phyloP scores from a whole-genome alignment of 352 stramenopile genomes.

The Phytophthora fragariaefolia region DNA sequence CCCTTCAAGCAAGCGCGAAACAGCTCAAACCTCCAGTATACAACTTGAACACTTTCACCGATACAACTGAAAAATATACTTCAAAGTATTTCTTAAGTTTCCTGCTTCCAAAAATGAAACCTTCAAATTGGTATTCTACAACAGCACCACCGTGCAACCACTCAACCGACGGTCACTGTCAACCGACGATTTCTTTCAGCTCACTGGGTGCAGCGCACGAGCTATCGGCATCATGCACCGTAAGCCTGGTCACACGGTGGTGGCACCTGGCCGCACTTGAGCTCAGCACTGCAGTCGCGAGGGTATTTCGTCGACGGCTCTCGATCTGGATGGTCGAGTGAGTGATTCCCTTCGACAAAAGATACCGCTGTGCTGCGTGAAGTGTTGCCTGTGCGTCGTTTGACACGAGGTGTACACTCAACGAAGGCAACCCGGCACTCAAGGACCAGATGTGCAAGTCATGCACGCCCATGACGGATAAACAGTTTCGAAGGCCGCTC shows the following conservation, averaged over 20 bases:
- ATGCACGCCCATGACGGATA: slow-evolving; percentile 91
- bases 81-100: too few species aligned
- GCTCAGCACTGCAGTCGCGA: slow-evolving; percentile 53
- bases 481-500: slow-evolving; percentile 66
- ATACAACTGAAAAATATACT: too few species aligned
- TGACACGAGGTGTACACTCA: slow-evolving; percentile 92
- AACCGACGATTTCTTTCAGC: too few species aligned
- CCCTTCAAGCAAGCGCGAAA: too few species aligned
- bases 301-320: slow-evolving; percentile 52
- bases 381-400: slow-evolving; percentile 58
- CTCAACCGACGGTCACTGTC: too few species aligned
- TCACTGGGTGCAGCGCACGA: too few species aligned
- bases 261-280: slow-evolving; percentile 64
- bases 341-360: slow-evolving; percentile 67
- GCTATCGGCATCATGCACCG: too few species aligned
- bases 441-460: slow-evolving; percentile 98
- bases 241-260: not conserved
- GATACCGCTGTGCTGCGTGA: slow-evolving; percentile 55
- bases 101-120: too few species aligned
- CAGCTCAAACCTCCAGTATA: too few species aligned
- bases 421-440: slow-evolving; percentile 80
- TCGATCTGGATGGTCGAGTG: slow-evolving; percentile 89
- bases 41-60: too few species aligned
- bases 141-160: too few species aligned
- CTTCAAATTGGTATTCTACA: too few species aligned